phyloP scores from a whole-genome alignment of 2,329 filamentous ascomycete genomes.

The Cadophora luteo-olivacea region DNA sequence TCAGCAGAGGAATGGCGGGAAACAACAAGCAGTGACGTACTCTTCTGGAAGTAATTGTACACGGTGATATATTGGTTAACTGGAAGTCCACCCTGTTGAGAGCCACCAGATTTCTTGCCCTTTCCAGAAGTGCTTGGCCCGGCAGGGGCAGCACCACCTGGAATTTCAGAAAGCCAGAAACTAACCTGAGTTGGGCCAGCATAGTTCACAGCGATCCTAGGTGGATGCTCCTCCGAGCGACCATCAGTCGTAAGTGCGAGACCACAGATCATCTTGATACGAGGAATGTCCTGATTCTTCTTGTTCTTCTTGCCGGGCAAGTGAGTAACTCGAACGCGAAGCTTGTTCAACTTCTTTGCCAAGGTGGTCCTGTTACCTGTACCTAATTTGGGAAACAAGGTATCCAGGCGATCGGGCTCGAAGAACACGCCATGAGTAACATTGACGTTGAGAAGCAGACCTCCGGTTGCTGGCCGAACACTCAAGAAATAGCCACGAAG shows the following conservation, averaged over 20 bases:
- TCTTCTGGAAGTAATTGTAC: slow-evolving; percentile 59
- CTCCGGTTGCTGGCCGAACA: slow-evolving; percentile 62
- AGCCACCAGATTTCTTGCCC: slow-evolving; percentile 43
- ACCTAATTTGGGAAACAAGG: slow-evolving; percentile 47
- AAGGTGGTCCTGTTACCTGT: slow-evolving; percentile 32
- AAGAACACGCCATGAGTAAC: slow-evolving; percentile 66
- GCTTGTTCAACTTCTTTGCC: slow-evolving; percentile 45
- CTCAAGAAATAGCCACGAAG: slow-evolving; percentile 68
- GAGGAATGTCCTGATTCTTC: slow-evolving; percentile 44
- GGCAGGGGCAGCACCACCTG: slow-evolving; percentile 25
- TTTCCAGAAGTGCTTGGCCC: slow-evolving; percentile 42
- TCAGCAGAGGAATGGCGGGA: slow-evolving; percentile 2
- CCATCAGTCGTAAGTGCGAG: slow-evolving; percentile 52
- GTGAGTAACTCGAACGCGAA: slow-evolving; percentile 51
- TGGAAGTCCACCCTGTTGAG: slow-evolving; percentile 42
- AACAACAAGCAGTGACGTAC: slow-evolving; percentile 41
- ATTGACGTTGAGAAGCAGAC: slow-evolving; percentile 67
- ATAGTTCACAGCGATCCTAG: slow-evolving; percentile 46
- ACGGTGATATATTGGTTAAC: slow-evolving; percentile 57
- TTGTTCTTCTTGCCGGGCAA: slow-evolving; percentile 43
- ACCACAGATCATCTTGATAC: slow-evolving; percentile 53
- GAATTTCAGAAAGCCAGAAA: slow-evolving; percentile 57
- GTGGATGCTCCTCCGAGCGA: slow-evolving; percentile 43
- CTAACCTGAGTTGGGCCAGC: slow-evolving; percentile 59
- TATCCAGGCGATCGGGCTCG: slow-evolving; percentile 50